A percentile compares a stretch with the other conserved stretches of the same genome.
Conservation (phyloP, 2,329 filamentous ascomycete genomes). For the Verticillium nonalfalfae region DNA sequence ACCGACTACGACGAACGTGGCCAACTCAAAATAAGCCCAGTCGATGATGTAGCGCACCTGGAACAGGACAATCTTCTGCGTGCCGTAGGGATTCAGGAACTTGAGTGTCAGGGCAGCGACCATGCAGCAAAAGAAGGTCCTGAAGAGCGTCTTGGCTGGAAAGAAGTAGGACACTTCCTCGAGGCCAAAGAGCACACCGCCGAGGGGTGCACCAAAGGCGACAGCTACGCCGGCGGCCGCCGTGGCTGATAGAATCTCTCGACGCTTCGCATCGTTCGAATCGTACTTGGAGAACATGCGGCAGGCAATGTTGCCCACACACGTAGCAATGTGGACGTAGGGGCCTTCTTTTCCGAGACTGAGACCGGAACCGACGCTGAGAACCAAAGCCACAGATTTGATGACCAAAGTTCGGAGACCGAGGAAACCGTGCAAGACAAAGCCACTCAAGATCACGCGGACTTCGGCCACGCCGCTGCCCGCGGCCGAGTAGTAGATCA, state of each 20-base stretch:
- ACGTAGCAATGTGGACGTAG: slow-evolving; percentile 95
- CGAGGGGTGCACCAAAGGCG: slow-evolving; percentile 82
- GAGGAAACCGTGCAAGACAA: slow-evolving; percentile 92
- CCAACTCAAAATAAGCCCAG: slow-evolving; percentile 91
- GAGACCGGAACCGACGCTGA: slow-evolving; percentile 87
- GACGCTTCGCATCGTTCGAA: slow-evolving; percentile 85
- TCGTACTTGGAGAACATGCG: slow-evolving; percentile 94
- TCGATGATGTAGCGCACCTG: slow-evolving; percentile 85
- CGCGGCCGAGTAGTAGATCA: slow-evolving; percentile 93
- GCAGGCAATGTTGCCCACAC: slow-evolving; percentile 91
- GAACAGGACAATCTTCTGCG: slow-evolving; percentile 93
- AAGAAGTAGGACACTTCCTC: slow-evolving; percentile 98
- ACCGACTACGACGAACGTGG: slow-evolving; percentile 79
- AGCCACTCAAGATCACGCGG: slow-evolving; percentile 95
- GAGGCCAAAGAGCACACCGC: slow-evolving; percentile 85
- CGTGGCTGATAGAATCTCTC: slow-evolving; percentile 88
- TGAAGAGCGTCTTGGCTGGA: slow-evolving; percentile 91
- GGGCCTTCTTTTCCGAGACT: slow-evolving; percentile 93
- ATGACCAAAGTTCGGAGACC: slow-evolving; percentile 80
- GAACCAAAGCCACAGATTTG: slow-evolving; percentile 75
- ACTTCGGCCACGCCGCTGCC: slow-evolving; percentile 96
- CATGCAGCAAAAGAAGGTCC: slow-evolving; percentile 98
- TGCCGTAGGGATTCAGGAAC: slow-evolving; percentile 93
- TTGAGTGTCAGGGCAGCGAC: slow-evolving; percentile 86
- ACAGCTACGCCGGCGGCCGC: slow-evolving; percentile 90